Percentiles rank a stretch among this genome's conserved stretches.
phyloP scores from a whole-genome alignment of 495 filamentous ascomycete genomes.

The Aeminium ludgeri region DNA sequence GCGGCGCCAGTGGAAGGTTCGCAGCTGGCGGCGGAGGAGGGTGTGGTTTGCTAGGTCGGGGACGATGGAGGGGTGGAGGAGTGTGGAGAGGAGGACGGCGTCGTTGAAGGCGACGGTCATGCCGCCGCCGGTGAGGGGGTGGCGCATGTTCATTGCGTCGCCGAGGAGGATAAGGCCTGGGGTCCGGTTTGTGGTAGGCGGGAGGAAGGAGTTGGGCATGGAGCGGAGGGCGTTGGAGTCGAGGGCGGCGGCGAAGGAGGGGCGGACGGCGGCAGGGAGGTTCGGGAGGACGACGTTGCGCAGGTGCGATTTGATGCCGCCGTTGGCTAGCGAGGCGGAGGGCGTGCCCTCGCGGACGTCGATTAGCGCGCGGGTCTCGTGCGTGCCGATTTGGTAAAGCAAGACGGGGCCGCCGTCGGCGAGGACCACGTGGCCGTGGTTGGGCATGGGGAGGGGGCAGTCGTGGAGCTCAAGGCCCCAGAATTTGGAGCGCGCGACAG shows the following conservation, averaged over 20 bases:
- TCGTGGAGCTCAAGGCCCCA: slow-evolving; percentile 86
- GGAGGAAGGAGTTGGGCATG: slow-evolving; percentile 92
- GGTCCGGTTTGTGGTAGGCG: slow-evolving; percentile 50
- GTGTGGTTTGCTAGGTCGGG: slow-evolving; percentile 51
- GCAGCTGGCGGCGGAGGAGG: slow-evolving; percentile 50
- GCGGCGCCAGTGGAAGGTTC: slow-evolving; percentile 67
- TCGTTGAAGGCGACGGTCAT: slow-evolving; percentile 95
- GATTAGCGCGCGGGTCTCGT: slow-evolving; percentile 78
- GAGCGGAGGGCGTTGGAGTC: slow-evolving; percentile 52
- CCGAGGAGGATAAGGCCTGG: slow-evolving; percentile 69
- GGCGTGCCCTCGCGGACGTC: slow-evolving; percentile 72
- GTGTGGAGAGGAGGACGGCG: slow-evolving; percentile 52
- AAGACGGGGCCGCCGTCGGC: slow-evolving; percentile 65
- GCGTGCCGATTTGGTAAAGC: slow-evolving; percentile 92
- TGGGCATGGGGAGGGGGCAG: slow-evolving; percentile 50
- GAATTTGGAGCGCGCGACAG: slow-evolving; percentile 66
- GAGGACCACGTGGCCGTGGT: slow-evolving; percentile 77
- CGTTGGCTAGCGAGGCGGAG: slow-evolving; percentile 48
- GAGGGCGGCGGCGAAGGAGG: slow-evolving; percentile 59
- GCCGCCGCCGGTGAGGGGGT: slow-evolving; percentile 82
- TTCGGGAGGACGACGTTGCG: slow-evolving; percentile 57
- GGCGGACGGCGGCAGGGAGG: slow-evolving; percentile 54
- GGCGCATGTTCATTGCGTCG: slow-evolving; percentile 93
- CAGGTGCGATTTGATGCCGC: slow-evolving; percentile 73
- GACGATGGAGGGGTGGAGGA: slow-evolving; percentile 49